These are phyloP conservation scores for Fusarium tjaetaba DNA, from an alignment of 2,329 filamentous ascomycete genomes.

Conservation along the genomic window DNA sequence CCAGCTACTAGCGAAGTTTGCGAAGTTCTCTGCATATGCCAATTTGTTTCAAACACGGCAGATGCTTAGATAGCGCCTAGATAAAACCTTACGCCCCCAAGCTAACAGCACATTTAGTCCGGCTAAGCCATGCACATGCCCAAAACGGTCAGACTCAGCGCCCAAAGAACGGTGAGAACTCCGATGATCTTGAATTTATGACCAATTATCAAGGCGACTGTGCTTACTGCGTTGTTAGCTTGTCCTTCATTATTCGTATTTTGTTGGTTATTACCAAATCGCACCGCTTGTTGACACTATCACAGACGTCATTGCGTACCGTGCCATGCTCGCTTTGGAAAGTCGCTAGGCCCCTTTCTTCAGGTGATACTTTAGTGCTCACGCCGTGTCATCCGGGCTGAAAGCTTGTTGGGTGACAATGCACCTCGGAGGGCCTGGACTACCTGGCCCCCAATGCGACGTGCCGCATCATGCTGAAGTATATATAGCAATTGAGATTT, in stretches of 20 bases:
- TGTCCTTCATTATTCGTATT: not conserved
- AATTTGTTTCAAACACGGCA: not conserved
- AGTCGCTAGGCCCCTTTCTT: not conserved
- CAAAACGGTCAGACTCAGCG: not conserved
- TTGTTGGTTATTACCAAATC: not conserved
- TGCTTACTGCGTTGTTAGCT: not conserved
- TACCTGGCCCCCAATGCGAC: not conserved
- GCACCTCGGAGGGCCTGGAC: not conserved
- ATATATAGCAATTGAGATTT: not conserved
- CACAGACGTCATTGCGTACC: conserved; percentile 1
- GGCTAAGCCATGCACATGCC: not conserved
- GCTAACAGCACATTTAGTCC: not conserved
- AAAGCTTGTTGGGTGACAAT: conserved; percentile 16
- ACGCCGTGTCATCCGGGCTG: not conserved
- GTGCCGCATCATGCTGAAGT: not conserved
- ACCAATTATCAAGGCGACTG: not conserved
- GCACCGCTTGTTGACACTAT: not conserved
- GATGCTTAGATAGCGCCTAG: conserved; percentile 11
- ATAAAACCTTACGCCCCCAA: conserved; percentile 3
- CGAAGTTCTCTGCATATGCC: not conserved
- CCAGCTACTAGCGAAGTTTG: not conserved
- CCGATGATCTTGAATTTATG: not conserved
- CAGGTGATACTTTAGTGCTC: conserved; percentile 16
- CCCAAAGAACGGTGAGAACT: not conserved
- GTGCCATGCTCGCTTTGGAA: not conserved